Base-by-base conservation (phyloP, 164 flowering plant species). In the Aristolochia fimbriata region DNA sequence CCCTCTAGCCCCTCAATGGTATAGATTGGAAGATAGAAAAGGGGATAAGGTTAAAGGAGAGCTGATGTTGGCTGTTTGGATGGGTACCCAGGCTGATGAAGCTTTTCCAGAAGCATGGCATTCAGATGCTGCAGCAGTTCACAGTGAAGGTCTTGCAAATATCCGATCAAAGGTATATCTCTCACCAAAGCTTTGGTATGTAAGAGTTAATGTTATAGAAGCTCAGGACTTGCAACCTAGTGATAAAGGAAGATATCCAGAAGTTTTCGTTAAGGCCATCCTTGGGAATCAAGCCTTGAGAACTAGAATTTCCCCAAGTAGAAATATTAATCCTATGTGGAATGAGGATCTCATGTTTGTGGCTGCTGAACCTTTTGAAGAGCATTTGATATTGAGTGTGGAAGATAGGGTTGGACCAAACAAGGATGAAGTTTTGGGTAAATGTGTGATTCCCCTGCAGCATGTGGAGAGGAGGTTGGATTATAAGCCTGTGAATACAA, bases 31-130 rank as follows among this genome's bases (percentile, higher is more conserved):
- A 55, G 73, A 77, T 30, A 58, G 68, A 27, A 66, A 66, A 27
- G 80, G 79, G 15, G 75, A 67, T 30, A 77, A 73, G 64, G 73
- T 63, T 17, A 60, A 45, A 9, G 83, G 83, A 4, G 84, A 82
- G 60, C 52, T 82, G 49, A 80, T 83, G 85, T 48, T 83, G n/a
- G 83, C 84, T 7, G 78, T 78, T 21, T 83, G 87, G 87, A 75
- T 77, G 80, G 87, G 87, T 4, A 83, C 87, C 2, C 87, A 83
- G 52, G 83, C 83, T 4, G 87, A 83, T 51, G 84, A 83, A 62
- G 79, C 75, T 0, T 71, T 67, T 25, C 75, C 71, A 0, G 75
- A 71, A 8, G 71, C 75, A 13, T 71, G 75, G 75, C 71, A 67
- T 41, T 60, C 75, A 0, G 75, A 71, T 47, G 75, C 75, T 20